Percentiles rank a stretch among this genome's conserved stretches.
Conservation (phyloP, 2,329 filamentous ascomycete genomes). For the Calonectria naviculata region DNA sequence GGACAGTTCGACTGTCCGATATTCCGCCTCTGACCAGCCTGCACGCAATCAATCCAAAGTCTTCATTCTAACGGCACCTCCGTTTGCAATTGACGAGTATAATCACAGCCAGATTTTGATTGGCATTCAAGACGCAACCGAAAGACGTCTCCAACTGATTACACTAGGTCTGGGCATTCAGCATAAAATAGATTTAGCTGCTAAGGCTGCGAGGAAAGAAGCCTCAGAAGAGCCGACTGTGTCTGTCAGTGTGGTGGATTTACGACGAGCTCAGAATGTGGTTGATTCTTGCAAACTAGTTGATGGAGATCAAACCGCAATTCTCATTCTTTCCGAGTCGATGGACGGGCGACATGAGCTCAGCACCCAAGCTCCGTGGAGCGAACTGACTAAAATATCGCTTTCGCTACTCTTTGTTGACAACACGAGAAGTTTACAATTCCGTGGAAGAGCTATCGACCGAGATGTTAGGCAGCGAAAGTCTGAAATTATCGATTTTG, state of each 20-base stretch:
- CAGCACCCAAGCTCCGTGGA: slow-evolving; percentile 82
- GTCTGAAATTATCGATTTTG: slow-evolving; percentile 57
- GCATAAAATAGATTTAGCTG: slow-evolving; percentile 42
- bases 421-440: slow-evolving; percentile 70
- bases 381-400: slow-evolving; percentile 73
- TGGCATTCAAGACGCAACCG: slow-evolving; percentile 76
- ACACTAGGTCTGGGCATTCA: slow-evolving; percentile 67
- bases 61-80: slow-evolving; percentile 73
- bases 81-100: slow-evolving; percentile 64
- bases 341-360: slow-evolving; percentile 73
- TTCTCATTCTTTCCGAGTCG: slow-evolving; percentile 76
- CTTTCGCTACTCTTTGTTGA: slow-evolving; percentile 70
- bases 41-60: slow-evolving; percentile 69
- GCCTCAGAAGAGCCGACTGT: slow-evolving; percentile 33
- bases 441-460: slow-evolving; percentile 61
- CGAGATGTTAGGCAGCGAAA: slow-evolving; percentile 62
- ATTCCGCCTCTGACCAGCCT: slow-evolving; percentile 65
- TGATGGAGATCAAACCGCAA: slow-evolving; percentile 74
- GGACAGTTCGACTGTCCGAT: slow-evolving; percentile 70
- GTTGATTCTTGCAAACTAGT: slow-evolving; percentile 78
- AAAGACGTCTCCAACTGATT: slow-evolving; percentile 75
- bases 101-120: slow-evolving; percentile 69
- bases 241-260: slow-evolving; percentile 54
- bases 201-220: slow-evolving; percentile 35
- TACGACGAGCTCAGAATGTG: slow-evolving; percentile 73